A percentile compares a stretch with the other conserved stretches of the same genome.
These are phyloP conservation scores for Diaporthe ampelina DNA, from an alignment of 2,329 filamentous ascomycete species.

Conservation along the genomic window DNA sequence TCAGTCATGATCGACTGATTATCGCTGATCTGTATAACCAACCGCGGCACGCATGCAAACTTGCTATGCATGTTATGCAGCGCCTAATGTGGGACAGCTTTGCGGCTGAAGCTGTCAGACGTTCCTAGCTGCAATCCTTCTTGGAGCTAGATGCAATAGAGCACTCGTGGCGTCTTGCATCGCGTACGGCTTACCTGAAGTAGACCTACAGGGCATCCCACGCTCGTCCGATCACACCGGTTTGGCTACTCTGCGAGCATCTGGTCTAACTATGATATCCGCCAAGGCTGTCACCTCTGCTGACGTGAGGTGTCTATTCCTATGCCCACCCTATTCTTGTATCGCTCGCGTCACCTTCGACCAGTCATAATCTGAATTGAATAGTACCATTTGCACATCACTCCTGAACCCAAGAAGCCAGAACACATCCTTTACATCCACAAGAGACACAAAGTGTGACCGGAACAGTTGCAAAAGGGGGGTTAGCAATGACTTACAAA, in stretches of 20 bases:
- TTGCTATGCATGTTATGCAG: background rate
- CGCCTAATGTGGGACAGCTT: background rate
- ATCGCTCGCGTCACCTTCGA: background rate
- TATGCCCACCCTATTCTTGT: background rate
- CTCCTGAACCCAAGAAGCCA: background rate
- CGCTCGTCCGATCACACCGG: background rate
- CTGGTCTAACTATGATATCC: background rate
- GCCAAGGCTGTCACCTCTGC: slow-evolving; percentile 10
- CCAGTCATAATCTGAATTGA: no score
- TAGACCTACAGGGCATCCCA: background rate
- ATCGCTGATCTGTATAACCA: background rate
- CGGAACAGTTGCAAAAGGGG: background rate
- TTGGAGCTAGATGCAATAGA: background rate
- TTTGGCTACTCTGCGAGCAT: background rate
- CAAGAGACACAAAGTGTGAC: no score
- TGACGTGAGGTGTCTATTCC: background rate
- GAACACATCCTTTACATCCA: background rate
- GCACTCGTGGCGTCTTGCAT: background rate
- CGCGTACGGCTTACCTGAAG: background rate
- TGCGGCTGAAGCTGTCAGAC: background rate
- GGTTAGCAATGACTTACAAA: background rate
- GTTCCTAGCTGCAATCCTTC: background rate
- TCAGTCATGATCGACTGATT: background rate
- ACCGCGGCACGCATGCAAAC: background rate
- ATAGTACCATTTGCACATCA: background rate